These are phyloP conservation scores for Schwanniomyces yamadae DNA, from an alignment of 805 yeast genomes.

Conservation along the genomic window DNA sequence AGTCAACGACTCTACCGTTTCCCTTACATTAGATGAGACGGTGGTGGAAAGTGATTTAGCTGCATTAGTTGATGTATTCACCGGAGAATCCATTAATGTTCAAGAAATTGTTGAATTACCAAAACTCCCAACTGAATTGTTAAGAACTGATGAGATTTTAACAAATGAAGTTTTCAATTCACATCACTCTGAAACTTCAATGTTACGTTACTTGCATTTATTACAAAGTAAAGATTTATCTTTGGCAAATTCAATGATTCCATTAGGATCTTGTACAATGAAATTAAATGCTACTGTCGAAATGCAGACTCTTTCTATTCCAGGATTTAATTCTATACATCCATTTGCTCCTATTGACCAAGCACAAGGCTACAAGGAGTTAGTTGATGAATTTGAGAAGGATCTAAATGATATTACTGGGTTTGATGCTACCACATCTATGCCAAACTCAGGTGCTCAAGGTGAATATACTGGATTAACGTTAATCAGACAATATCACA, in stretches of 20 bases:
- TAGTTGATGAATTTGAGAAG: conserved; percentile 71
- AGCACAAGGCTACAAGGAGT: conserved; percentile 80
- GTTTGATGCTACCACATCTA: conserved; percentile 82
- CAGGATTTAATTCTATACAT: conserved; percentile 83
- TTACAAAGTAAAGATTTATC: conserved; percentile 87
- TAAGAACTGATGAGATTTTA: conserved; percentile 60
- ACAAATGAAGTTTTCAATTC: conserved; percentile 76
- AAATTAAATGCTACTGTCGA: conserved; percentile 93
- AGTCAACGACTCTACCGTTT: conserved; percentile 57
- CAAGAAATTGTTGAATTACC: conserved; percentile 39
- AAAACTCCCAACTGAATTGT: conserved; percentile 45
- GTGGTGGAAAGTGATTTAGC: conserved; percentile 61
- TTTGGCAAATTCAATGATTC: conserved; percentile 94
- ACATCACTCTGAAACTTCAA: conserved; percentile 92
- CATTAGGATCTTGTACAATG: conserved; percentile 98
- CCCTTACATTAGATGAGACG: conserved; percentile 91
- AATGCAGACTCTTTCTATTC: conserved; percentile 94
- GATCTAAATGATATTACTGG: conserved; percentile 94
- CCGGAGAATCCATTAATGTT: conserved; percentile 28
- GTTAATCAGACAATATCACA: conserved; percentile 76
- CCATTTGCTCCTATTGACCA: conserved; percentile 92
- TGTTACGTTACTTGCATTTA: conserved; percentile 84
- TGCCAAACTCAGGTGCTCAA: conserved; percentile 98
- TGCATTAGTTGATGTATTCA: conserved; percentile 60
- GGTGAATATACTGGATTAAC: conserved; percentile 96